Evolutionary conservation across 2,329 filamentous ascomycete genomes (phyloP).

Genomic region (Cercospora zeina): DNA sequence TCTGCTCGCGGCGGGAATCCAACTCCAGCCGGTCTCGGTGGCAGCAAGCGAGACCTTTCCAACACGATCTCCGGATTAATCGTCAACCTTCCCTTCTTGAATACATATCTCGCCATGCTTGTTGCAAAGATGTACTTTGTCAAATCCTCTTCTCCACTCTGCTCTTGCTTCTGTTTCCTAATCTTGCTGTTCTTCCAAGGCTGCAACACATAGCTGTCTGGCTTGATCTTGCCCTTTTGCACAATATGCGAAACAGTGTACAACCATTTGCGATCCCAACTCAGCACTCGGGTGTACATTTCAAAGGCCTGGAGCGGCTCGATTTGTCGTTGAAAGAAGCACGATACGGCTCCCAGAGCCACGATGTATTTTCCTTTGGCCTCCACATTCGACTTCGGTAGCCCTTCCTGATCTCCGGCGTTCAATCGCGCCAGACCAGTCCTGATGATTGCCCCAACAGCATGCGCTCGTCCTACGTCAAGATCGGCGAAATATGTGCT

Average conservation of each 20-base stretch:
- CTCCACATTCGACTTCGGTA: constrained; percentile 35
- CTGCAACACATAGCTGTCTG: constrained; percentile 47
- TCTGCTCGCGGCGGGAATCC: constrained; percentile 37
- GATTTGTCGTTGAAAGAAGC: constrained; percentile 52
- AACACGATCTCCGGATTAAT: constrained; percentile 79
- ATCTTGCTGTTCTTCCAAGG: constrained; percentile 45
- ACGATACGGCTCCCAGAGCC: constrained; percentile 51
- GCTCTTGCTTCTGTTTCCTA: constrained; percentile 29
- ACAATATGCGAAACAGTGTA: constrained; percentile 53
- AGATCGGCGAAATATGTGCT: constrained; percentile 85
- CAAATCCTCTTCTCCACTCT: constrained; percentile 42
- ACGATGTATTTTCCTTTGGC: constrained; percentile 42
- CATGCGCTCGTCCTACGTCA: constrained; percentile 77
- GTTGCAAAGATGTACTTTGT: constrained; percentile 52
- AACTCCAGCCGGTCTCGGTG: constrained; percentile 64
- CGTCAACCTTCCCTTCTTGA: constrained; percentile 66
- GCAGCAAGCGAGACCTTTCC: constrained; percentile 70
- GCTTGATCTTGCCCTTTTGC: constrained; percentile 47
- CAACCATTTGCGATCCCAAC: constrained; percentile 55
- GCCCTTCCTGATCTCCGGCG: constrained; percentile 39
- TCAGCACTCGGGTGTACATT: constrained; percentile 51
- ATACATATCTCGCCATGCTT: constrained; percentile 53
- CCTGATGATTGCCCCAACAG: constrained; percentile 61
- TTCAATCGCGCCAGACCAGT: constrained; percentile 46
- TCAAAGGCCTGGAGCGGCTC: constrained; percentile 49